phyloP scores from a whole-genome alignment of 169 alveolate genomes.

The Plasmodium gallinaceum region DNA sequence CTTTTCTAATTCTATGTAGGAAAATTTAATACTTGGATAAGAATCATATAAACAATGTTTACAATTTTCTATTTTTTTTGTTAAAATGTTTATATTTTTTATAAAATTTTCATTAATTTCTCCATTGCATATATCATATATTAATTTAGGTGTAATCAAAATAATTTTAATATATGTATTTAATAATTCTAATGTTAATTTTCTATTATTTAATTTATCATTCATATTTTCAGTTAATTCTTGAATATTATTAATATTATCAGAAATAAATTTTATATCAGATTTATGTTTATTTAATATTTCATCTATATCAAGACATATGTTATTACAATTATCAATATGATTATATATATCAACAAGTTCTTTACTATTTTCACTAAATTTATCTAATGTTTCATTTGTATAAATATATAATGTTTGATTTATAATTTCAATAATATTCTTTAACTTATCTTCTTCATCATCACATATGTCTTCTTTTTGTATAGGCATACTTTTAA shows the following conservation, averaged over 20 bases:
- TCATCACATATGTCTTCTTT: neutral
- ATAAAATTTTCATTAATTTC: constrained; percentile 78
- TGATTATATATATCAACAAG: constrained; percentile 73
- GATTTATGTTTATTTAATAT: constrained; percentile 78
- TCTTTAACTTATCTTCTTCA: neutral
- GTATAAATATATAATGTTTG: constrained; percentile 67
- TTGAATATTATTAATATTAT: constrained; percentile 79
- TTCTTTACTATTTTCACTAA: constrained; percentile 77
- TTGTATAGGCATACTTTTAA: neutral
- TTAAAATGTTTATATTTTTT: constrained; percentile 53
- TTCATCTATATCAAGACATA: constrained; percentile 75
- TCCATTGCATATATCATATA: constrained; percentile 77
- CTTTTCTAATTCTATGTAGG: constrained; percentile 46
- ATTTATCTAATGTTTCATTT: constrained; percentile 75
- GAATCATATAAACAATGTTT: constrained; percentile 76
- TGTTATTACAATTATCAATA: constrained; percentile 78
- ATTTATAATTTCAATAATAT: constrained; percentile 45
- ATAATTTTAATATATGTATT: constrained; percentile 79
- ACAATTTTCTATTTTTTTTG: constrained; percentile 78
- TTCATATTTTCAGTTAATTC: constrained; percentile 78
- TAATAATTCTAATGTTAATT: constrained; percentile 76
- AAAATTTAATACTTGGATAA: constrained; percentile 81
- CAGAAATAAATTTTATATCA: constrained; percentile 78
- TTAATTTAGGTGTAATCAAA: constrained; percentile 80
- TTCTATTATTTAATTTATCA: constrained; percentile 79